A percentile compares a stretch with the other conserved stretches of the same genome.
These are phyloP conservation scores for Candida pseudoviswanathii DNA, from an alignment of 1,139 yeast species.

Conservation along the genomic window DNA sequence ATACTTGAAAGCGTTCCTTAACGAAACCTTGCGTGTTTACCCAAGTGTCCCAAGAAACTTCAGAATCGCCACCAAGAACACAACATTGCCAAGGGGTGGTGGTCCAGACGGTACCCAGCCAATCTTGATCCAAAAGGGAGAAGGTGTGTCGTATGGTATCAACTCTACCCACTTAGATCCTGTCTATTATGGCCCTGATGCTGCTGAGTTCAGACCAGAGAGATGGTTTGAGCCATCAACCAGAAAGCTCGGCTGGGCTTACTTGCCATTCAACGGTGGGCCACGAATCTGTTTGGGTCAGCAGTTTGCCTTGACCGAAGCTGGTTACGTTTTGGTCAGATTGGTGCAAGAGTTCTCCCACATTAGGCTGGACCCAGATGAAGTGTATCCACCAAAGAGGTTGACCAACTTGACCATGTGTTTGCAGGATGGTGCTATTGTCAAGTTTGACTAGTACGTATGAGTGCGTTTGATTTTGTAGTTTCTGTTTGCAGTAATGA, in stretches of 20 bases:
- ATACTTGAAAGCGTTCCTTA: conserved; percentile 48
- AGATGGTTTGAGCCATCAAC: conserved; percentile 40
- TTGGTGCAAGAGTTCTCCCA: conserved; percentile 24
- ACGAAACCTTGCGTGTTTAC: conserved; percentile 51
- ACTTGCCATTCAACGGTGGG: conserved; percentile 46
- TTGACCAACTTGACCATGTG: conserved; percentile 39
- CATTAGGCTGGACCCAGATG: conserved; percentile 2
- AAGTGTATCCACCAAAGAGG: conserved; percentile 33
- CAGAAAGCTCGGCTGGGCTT: conserved; percentile 37
- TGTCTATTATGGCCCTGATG: conserved; percentile 47
- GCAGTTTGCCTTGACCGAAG: conserved; percentile 48
- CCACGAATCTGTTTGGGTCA: conserved; percentile 47
- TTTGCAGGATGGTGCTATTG: conserved; percentile 28
- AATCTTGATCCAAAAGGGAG: conserved; percentile 43
- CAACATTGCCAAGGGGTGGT: conserved; percentile 55
- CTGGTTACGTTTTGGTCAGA: conserved; percentile 31
- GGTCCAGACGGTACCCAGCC: conserved; percentile 49
- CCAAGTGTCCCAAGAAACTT: conserved; percentile 55
- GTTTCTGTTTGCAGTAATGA: neutral
- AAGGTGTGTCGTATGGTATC: conserved; percentile 32
- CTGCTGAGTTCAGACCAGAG: conserved; percentile 48
- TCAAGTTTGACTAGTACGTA: neutral
- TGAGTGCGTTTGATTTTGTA: neutral
- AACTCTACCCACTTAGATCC: conserved; percentile 42
- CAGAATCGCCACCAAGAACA: conserved; percentile 44